Percentiles rank a stretch among this genome's conserved stretches.
These are phyloP conservation scores for Aurifilum marmelostoma DNA, from an alignment of 2,329 filamentous ascomycete species.

Conservation along the genomic window DNA sequence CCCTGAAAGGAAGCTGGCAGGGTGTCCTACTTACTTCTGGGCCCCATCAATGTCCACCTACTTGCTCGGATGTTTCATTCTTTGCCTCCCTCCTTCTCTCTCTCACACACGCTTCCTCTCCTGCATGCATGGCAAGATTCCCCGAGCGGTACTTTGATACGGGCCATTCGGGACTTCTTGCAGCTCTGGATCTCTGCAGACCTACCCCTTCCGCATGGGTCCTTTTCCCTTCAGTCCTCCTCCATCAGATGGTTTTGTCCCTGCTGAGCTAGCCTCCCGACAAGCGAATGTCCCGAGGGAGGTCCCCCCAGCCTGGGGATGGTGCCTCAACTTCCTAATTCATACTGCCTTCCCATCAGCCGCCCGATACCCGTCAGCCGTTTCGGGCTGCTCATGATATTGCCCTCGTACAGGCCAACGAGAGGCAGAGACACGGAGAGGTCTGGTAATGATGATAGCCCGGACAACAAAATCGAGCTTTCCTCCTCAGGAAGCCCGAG, in stretches of 20 bases:
- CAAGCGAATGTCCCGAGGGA: slow-evolving; percentile 18
- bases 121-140: slow-evolving; percentile 9
- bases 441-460: slow-evolving; percentile 20
- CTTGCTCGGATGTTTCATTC: slow-evolving; percentile 19
- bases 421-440: not conserved
- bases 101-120: not conserved
- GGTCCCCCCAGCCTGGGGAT: not conserved
- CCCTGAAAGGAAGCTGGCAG: slow-evolving; percentile 18
- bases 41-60: not conserved
- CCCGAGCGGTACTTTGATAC: slow-evolving; percentile 20
- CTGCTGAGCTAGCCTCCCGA: slow-evolving; percentile 11
- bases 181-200: slow-evolving; percentile 16
- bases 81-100: not conserved
- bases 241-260: not conserved
- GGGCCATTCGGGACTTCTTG: slow-evolving; percentile 22
- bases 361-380: slow-evolving; percentile 16
- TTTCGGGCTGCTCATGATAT: slow-evolving; percentile 14
- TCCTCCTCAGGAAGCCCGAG: slow-evolving; percentile 17
- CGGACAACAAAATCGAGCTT: not conserved
- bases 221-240: not conserved
- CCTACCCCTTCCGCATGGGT: not conserved
- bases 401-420: not conserved
- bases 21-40: not conserved
- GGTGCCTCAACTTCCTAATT: slow-evolving; percentile 18
- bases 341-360: slow-evolving; percentile 13